Percentiles rank a stretch among this genome's conserved stretches.
phyloP scores from a whole-genome alignment of 768 basidiomycete species.

The Mycena vitilis region DNA sequence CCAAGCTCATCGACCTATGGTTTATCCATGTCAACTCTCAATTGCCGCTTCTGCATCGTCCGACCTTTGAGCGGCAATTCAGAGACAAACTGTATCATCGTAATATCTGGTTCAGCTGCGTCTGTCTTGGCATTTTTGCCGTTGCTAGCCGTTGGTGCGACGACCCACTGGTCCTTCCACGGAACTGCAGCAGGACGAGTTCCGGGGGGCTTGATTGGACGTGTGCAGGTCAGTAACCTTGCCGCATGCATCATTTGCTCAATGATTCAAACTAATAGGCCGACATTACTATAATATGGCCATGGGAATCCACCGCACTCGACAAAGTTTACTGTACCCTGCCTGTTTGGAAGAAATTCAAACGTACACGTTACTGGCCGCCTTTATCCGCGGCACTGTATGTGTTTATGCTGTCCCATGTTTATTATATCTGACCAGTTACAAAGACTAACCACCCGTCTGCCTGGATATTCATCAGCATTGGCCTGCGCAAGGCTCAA shows the following conservation, averaged over 20 bases:
- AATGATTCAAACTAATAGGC: too few relatives aligned
- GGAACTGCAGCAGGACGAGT: slow-evolving; percentile 38
- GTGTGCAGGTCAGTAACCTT: slow-evolving; percentile 56
- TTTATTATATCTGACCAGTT: slow-evolving; percentile 55
- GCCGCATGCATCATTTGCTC: too few relatives aligned
- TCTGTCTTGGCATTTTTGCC: slow-evolving; percentile 76
- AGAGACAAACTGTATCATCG: slow-evolving; percentile 61
- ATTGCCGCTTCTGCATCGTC: slow-evolving; percentile 77
- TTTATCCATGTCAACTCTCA: slow-evolving; percentile 71
- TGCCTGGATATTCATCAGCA: slow-evolving; percentile 66
- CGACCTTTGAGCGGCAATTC: slow-evolving; percentile 75
- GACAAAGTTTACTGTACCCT: slow-evolving; percentile 65
- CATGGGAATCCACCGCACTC: slow-evolving; percentile 61
- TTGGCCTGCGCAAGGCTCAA: slow-evolving; percentile 71
- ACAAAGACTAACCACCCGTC: slow-evolving; percentile 55
- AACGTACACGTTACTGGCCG: slow-evolving; percentile 42
- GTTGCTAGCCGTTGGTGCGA: slow-evolving; percentile 75
- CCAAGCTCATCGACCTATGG: slow-evolving; percentile 71
- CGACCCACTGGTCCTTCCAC: slow-evolving; percentile 66
- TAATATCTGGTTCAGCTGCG: slow-evolving; percentile 69
- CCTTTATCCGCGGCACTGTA: slow-evolving; percentile 33
- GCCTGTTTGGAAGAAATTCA: slow-evolving; percentile 74
- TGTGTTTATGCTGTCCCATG: slow-evolving; percentile 43
- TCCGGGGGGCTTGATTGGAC: slow-evolving; percentile 57
- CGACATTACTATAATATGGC: slow-evolving; percentile 68